These are phyloP conservation scores for Cryptosporidium felis DNA, from an alignment of 169 alveolate species.

Conservation along the genomic window DNA sequence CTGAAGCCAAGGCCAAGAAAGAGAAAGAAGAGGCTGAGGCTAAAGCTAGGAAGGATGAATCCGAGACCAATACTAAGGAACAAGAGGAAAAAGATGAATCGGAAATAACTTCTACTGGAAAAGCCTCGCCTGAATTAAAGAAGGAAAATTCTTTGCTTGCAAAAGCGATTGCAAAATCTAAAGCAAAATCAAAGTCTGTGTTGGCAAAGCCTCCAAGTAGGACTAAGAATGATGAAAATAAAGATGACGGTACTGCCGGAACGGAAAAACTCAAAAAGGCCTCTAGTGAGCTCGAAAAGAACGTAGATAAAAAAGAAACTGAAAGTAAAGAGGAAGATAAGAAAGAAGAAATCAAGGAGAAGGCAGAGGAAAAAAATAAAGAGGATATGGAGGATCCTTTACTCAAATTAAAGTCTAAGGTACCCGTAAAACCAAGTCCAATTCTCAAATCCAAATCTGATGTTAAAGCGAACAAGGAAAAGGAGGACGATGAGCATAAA, in stretches of 20 bases:
- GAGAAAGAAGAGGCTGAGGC: slow-evolving; percentile 1
- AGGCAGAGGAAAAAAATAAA: not conserved
- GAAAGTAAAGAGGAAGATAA: not conserved
- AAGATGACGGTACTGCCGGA: not conserved
- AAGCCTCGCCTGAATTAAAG: too few species aligned
- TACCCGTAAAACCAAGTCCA: not conserved
- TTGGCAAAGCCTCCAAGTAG: not conserved
- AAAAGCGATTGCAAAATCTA: not conserved
- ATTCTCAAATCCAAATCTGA: not conserved
- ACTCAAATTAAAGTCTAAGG: not conserved
- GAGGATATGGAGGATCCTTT: not conserved
- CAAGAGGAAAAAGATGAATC: not conserved
- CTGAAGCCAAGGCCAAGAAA: not conserved
- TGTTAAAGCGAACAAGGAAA: not conserved
- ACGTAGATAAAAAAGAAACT: not conserved
- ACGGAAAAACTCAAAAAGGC: not conserved
- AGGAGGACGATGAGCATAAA: not conserved
- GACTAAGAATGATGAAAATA: not conserved
- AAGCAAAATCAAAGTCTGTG: not conserved
- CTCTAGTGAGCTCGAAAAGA: not conserved
- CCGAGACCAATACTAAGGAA: not conserved
- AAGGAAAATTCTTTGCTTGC: too few species aligned
- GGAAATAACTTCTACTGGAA: not conserved
- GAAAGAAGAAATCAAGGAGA: not conserved
- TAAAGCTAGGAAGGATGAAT: slow-evolving; percentile 13